phyloP scores from a whole-genome alignment of 805 yeast species.

The Candida maris region DNA sequence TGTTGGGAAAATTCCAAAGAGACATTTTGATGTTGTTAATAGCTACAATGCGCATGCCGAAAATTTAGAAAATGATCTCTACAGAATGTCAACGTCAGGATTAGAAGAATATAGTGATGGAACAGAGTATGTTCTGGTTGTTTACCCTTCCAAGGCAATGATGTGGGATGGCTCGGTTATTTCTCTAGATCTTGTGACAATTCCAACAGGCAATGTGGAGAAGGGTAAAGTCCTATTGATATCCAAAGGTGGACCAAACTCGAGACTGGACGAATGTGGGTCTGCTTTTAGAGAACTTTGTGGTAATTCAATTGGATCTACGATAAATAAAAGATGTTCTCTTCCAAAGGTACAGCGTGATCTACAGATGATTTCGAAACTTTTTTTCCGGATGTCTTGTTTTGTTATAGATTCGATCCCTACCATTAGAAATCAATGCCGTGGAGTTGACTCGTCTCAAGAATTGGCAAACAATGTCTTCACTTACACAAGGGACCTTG shows the following conservation, averaged over 20 bases:
- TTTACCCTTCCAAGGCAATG: constrained; percentile 79
- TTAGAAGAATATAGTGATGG: constrained; percentile 15
- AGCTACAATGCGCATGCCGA: constrained; percentile 25
- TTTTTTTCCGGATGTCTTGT: constrained; percentile 64
- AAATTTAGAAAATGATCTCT: constrained; percentile 6
- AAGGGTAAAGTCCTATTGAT: constrained; percentile 67
- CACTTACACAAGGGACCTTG: constrained; percentile 76
- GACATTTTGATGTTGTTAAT: constrained; percentile 30
- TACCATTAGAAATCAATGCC: constrained; percentile 49
- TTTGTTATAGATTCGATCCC: constrained; percentile 60
- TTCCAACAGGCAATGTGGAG: constrained; percentile 54
- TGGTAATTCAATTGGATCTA: constrained; percentile 48
- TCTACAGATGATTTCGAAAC: constrained; percentile 58
- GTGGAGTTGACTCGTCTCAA: constrained; percentile 59
- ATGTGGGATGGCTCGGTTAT: constrained; percentile 86
- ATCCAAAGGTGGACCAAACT: constrained; percentile 62
- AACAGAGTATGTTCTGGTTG: constrained; percentile 61
- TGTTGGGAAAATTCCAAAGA: constrained; percentile 31
- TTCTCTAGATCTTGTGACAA: constrained; percentile 44
- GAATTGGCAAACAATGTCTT: constrained; percentile 74
- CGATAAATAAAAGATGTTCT: constrained; percentile 66
- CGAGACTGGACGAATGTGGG: constrained; percentile 51
- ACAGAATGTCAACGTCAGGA: constrained; percentile 4
- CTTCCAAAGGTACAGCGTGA: constrained; percentile 70
- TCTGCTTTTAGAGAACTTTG: constrained; percentile 55